These are phyloP conservation scores for Mollisia scopiformis DNA, from an alignment of 2,329 filamentous ascomycete genomes.

Conservation along the genomic window DNA sequence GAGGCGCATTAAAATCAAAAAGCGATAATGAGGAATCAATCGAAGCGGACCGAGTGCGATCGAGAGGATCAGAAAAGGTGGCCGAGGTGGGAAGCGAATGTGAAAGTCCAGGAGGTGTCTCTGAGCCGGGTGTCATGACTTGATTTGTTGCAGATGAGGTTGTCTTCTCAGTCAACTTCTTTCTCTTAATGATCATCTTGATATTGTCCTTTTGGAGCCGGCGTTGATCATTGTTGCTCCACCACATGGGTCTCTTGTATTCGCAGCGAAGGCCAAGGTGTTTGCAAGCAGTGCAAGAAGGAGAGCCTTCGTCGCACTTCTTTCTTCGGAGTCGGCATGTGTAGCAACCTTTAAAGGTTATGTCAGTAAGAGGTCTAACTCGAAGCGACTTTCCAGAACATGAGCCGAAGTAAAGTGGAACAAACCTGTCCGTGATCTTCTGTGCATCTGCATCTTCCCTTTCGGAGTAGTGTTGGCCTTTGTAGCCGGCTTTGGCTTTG, in stretches of 20 bases:
- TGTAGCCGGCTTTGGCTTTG: constrained; percentile 60
- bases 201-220: constrained; percentile 90
- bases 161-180: constrained; percentile 89
- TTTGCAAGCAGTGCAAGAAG: constrained; percentile 67
- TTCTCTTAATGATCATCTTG: constrained; percentile 97
- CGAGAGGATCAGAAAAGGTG: constrained; percentile 74
- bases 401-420: constrained; percentile 34
- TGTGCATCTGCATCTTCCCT: constrained; percentile 84
- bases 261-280: constrained; percentile 82
- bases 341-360: constrained; percentile 58
- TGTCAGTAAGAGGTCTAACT: constrained; percentile 63
- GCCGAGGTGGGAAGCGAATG: constrained; percentile 83
- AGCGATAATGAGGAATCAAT: constrained; percentile 78
- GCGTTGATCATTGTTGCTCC: constrained; percentile 89
- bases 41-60: constrained; percentile 74
- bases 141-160: constrained; percentile 52
- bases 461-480: constrained; percentile 62
- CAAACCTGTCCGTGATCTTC: constrained; percentile 92
- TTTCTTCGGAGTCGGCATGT: constrained; percentile 69
- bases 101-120: constrained; percentile 77
- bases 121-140: constrained; percentile 49
- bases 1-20: constrained; percentile 73
- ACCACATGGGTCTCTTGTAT: constrained; percentile 97
- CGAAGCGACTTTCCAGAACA: constrained; percentile 35
- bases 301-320: constrained; percentile 69